Conservation (phyloP, 495 filamentous ascomycete genomes). For the Penicillium nucicola region DNA sequence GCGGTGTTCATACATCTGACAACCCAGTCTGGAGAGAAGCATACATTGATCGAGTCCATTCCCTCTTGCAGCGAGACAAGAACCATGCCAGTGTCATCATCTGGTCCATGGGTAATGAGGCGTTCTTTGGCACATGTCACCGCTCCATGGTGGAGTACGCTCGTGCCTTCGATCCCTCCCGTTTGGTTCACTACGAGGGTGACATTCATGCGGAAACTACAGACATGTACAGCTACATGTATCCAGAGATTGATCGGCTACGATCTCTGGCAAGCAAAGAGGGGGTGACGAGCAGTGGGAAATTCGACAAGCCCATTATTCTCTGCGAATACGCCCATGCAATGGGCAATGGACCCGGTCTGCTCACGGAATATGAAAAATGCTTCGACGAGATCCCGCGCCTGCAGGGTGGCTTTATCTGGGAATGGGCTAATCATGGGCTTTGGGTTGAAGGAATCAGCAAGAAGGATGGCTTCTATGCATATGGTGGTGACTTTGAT, state of each 20-base stretch:
- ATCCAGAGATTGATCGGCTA: conserved; percentile 51
- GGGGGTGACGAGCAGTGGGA: conserved; percentile 40
- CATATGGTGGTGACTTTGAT: conserved; percentile 64
- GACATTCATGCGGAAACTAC: conserved; percentile 55
- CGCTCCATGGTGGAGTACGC: conserved; percentile 61
- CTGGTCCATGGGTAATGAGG: conserved; percentile 70
- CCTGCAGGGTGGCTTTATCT: conserved; percentile 68
- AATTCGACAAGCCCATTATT: conserved; percentile 54
- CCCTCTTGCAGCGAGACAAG: conserved; percentile 63
- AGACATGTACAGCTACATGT: conserved; percentile 69
- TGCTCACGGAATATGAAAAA: conserved; percentile 61
- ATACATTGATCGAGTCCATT: conserved; percentile 62
- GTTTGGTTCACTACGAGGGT: conserved; percentile 66
- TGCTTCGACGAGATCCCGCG: conserved; percentile 53
- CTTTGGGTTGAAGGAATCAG: conserved; percentile 43
- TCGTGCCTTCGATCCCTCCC: conserved; percentile 51
- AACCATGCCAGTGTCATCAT: conserved; percentile 65
- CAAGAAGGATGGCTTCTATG: conserved; percentile 44
- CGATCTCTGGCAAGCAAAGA: conserved; percentile 15
- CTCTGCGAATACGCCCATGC: conserved; percentile 69
- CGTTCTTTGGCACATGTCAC: conserved; percentile 64
- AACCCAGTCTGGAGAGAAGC: conserved; percentile 61
- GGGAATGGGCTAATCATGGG: conserved; percentile 75
- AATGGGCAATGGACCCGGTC: conserved; percentile 72
- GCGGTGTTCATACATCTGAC: conserved; percentile 60